Evolutionary conservation across 768 basidiomycete genomes (phyloP).

Genomic region (Collybia sordida): DNA sequence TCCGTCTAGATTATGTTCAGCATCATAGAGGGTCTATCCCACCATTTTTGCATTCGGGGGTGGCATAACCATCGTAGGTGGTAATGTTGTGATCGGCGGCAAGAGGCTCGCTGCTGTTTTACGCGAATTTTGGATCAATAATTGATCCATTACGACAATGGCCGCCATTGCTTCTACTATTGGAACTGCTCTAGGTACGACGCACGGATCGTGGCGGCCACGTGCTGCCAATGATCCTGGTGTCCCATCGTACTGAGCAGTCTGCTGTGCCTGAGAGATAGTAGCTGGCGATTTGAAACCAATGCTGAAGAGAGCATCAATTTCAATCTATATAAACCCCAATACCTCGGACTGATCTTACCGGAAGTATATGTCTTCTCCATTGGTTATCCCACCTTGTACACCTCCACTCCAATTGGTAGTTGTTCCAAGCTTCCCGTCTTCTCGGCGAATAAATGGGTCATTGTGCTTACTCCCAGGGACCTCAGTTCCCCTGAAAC

Average conservation of each 20-base stretch:
- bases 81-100: slow-evolving; percentile 86
- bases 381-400: slow-evolving; percentile 97
- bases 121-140: slow-evolving; percentile 88
- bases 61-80: slow-evolving; percentile 87
- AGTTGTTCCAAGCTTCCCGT: slow-evolving; percentile 76
- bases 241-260: slow-evolving; percentile 92
- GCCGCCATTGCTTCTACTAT: slow-evolving; percentile 99
- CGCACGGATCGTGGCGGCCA: slow-evolving; percentile 96
- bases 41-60: slow-evolving; percentile 2
- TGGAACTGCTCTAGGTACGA: slow-evolving; percentile 94
- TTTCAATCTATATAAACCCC: not conserved
- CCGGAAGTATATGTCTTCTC: slow-evolving; percentile 98
- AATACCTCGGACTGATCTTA: slow-evolving; percentile 29
- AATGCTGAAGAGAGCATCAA: slow-evolving; percentile 46
- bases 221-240: slow-evolving; percentile 85
- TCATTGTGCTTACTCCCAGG: slow-evolving; percentile 96
- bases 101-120: slow-evolving; percentile 71
- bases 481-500: slow-evolving; percentile 92
- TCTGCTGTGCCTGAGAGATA: slow-evolving; percentile 88
- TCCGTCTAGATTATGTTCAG: slow-evolving; percentile 1
- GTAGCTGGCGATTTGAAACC: slow-evolving; percentile 99
- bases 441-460: slow-evolving; percentile 61
- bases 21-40: not conserved
- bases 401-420: slow-evolving; percentile 98
- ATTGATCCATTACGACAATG: slow-evolving; percentile 91